Evolutionary conservation across 768 basidiomycete genomes (phyloP), one percentile per base, ranked within the genome.

Genomic region (Neoboletus brunneissimus): DNA sequence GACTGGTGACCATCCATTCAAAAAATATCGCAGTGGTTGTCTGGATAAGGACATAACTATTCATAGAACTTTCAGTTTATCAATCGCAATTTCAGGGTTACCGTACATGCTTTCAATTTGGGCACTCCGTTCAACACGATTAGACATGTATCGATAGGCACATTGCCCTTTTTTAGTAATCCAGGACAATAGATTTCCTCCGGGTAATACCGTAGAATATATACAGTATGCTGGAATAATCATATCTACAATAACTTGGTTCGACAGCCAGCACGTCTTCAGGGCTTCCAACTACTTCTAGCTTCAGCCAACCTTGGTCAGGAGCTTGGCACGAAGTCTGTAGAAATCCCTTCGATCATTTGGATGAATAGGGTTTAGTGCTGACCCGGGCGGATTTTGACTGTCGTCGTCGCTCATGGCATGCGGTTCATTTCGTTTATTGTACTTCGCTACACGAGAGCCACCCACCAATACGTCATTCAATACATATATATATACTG

Each of bases 131-230:
- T n/a, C 10, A 11, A 13, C 35, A 46, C 31, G 13, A 57, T 11
- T 57, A 57, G 47, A 57, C 41, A 48, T 57, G 56, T 57, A 57
- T 57, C 40, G 12, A 45, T 57, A 41, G 8, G 3, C 40, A 27
- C 23, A 6, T 5, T 7, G 12, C 34, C 42, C 10, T 9, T 12
- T 9, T 35, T 13, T 9, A 13, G 6, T 34, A 32, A 13, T 20
- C n/a, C 7, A 8, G 45, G 45, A n/a, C 16, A 16, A 45, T 8
- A 10, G 16, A 44, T 27, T 15, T 12, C 23, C 35, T 12, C 1
- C 8, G 6, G 13, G 6, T 20, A 23, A 29, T 18, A 4, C 7
- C 2, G 16, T 51, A 27, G 3, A 38, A n/a, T 16, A 16, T 38
- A 16, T 34, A 11, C 4, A n/a, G n/a, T 4, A 34, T 51, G 47